Evolutionary conservation across 176 grass and related monocot genomes (phyloP), one percentile per base, ranked within the genome.

Genomic region (Panicum miliaceum): DNA sequence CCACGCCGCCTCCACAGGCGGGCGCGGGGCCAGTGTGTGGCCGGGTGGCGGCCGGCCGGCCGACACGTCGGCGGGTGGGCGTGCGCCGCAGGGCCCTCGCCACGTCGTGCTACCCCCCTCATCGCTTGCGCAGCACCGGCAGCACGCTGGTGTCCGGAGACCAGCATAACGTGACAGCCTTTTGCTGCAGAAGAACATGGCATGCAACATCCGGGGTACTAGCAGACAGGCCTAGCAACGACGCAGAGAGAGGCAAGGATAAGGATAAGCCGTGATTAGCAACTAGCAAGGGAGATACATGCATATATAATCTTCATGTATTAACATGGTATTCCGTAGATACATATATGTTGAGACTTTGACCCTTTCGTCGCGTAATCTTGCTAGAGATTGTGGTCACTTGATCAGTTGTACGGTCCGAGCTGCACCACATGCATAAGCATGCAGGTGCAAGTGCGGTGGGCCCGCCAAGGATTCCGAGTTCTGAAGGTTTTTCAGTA

Each of bases 1-100:
- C 47, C 88, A 89, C 83, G 71, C 19, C 35, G 71, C 63, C 48
- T 42, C 43, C 73, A 82, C 88, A 41, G 52, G 27, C 73, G 47
- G 29, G 65, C 73, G 6, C 84, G 51, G 5, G 72, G 41, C 47
- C 46, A 19, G 46, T 29, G 7, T 38, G 78, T 38, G 82, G 88
- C 19, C 34, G 16, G 29, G 27, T 36, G 67, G 77, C 26, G 0
- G 61, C 37, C 78, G 0, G 61, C 37, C 78, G 12, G 19, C 48
- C 22, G 65, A 78, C 88, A 90, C 66, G 34, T 56, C 75, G 32
- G 57, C 68, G 22, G 13, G 47, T 35, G 79, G 42, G 38, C 50
- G 71, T 58, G 51, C 38, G 38, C 1, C 5, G 77, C 68, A 47
- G 59, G 76, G 23, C 35, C 35, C 36, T 0, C 12, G 51, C 85